These are phyloP conservation scores for Debaryomyces psychrophilus DNA, from an alignment of 1,139 yeast species.

Conservation along the genomic window DNA sequence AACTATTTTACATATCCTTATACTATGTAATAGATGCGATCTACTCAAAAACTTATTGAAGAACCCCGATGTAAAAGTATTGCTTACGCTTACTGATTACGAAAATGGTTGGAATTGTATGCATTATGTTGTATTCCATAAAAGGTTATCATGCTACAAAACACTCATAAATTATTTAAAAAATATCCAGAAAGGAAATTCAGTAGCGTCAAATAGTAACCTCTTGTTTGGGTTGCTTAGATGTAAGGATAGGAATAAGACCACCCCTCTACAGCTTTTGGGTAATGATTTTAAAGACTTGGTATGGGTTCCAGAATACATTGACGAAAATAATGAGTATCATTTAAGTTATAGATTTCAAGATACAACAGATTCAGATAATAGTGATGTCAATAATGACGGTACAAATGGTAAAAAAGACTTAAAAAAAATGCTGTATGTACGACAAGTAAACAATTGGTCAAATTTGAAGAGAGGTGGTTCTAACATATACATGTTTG, in stretches of 20 bases:
- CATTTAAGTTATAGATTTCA: slow-evolving; percentile 29
- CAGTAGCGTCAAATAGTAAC: slow-evolving; percentile 22
- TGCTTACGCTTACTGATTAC: slow-evolving; percentile 55
- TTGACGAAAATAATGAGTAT: slow-evolving; percentile 35
- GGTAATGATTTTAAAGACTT: slow-evolving; percentile 46
- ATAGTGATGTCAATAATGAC: neutral
- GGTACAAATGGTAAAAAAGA: neutral
- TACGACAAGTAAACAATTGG: slow-evolving; percentile 22
- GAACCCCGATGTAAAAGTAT: slow-evolving; percentile 40
- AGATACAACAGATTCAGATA: slow-evolving; percentile 9
- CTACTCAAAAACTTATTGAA: slow-evolving; percentile 50
- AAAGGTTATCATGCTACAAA: slow-evolving; percentile 60
- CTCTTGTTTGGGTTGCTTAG: slow-evolving; percentile 45
- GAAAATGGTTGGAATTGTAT: slow-evolving; percentile 87
- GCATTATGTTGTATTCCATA: slow-evolving; percentile 67
- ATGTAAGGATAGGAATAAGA: slow-evolving; percentile 67
- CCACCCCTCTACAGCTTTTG: slow-evolving; percentile 64
- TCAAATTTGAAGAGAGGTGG: slow-evolving; percentile 54
- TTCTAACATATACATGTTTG: slow-evolving; percentile 63
- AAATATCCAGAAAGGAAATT: slow-evolving; percentile 18
- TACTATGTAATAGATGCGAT: slow-evolving; percentile 54
- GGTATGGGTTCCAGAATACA: slow-evolving; percentile 48
- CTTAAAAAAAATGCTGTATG: neutral
- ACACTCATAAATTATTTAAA: slow-evolving; percentile 44
- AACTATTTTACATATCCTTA: slow-evolving; percentile 61